These are phyloP conservation scores for Fraxinus albicans DNA, from an alignment of 305 asterid genomes.

Conservation along the genomic window DNA sequence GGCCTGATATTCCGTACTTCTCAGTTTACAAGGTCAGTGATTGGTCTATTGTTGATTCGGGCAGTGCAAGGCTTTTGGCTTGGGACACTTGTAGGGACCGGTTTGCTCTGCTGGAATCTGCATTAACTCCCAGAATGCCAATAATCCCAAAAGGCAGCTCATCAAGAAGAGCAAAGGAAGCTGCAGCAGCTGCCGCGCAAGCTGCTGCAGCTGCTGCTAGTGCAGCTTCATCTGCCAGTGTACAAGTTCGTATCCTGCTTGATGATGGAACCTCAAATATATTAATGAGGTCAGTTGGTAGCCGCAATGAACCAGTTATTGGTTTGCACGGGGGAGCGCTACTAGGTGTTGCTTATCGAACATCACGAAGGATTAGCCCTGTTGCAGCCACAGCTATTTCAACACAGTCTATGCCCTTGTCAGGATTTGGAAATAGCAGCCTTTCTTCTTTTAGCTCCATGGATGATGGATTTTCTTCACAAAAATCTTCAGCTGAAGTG, in stretches of 20 bases:
- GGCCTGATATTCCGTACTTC: constrained; percentile 99
- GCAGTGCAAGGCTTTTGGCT: constrained; percentile 90
- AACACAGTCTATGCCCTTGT: constrained; percentile 94
- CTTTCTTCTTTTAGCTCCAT: constrained; percentile 60
- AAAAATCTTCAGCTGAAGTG: constrained; percentile 61
- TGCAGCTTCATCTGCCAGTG: constrained; percentile 80
- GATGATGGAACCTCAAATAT: constrained; percentile 97
- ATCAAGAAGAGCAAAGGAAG: constrained; percentile 90
- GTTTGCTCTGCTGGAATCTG: constrained; percentile 85
- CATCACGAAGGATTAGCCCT: constrained; percentile 72
- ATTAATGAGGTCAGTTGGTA: constrained; percentile 88
- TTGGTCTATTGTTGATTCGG: constrained; percentile 97
- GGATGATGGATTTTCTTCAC: constrained; percentile 71
- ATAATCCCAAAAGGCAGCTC: constrained; percentile 79
- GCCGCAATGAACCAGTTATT: constrained; percentile 81
- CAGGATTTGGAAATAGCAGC: constrained; percentile 69
- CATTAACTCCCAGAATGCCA: constrained; percentile 80
- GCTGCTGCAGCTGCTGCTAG: constrained; percentile 92
- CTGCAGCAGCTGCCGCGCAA: constrained; percentile 93
- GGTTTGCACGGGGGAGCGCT: constrained; percentile 91
- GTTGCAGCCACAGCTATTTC: constrained; percentile 81
- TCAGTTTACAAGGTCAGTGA: constrained; percentile 85
- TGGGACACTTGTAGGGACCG: constrained; percentile 97
- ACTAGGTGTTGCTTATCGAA: constrained; percentile 88
- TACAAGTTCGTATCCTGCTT: constrained; percentile 88